Conservation (phyloP, 169 alveolate genomes). For the Eimeria sp. region DNA sequence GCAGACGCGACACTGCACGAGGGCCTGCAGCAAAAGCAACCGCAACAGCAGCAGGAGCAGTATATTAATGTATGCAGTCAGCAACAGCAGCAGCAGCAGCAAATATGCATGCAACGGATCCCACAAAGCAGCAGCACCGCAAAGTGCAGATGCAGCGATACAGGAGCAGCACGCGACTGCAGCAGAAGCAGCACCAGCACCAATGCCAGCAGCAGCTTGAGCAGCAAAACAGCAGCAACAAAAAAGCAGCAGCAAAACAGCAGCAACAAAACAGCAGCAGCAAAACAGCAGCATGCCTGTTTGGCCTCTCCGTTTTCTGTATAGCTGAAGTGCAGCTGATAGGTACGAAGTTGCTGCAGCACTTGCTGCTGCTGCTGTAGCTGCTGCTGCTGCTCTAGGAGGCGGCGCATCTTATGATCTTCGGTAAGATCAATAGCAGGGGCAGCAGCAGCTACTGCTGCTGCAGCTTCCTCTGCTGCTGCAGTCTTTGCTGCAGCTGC, state of each 20-base stretch:
- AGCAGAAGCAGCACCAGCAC: neutral
- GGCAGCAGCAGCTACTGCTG: slow-evolving; percentile 44
- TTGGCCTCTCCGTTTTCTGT: slow-evolving; percentile 24
- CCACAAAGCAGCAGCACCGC: slow-evolving; percentile 27
- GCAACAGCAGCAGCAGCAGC: neutral
- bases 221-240: no score
- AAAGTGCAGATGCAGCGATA: neutral
- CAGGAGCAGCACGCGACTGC: no score
- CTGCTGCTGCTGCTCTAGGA: slow-evolving; percentile 53
- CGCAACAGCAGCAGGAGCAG: neutral
- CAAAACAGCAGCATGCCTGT: neutral
- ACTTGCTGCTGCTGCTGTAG: slow-evolving; percentile 44
- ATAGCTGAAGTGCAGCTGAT: slow-evolving; percentile 34
- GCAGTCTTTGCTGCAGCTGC: slow-evolving; percentile 39
- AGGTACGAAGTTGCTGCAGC: slow-evolving; percentile 51
- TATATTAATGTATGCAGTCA: neutral
- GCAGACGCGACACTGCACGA: slow-evolving; percentile 43
- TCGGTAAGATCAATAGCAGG: slow-evolving; percentile 24
- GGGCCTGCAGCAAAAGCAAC: slow-evolving; percentile 40
- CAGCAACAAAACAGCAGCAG: no score
- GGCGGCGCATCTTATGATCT: slow-evolving; percentile 45
- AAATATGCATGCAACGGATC: neutral
- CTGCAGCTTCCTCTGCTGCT: slow-evolving; percentile 22
- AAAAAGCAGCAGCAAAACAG: neutral
- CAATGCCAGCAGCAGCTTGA: no score